phyloP scores from a whole-genome alignment of 176 grass and related monocot genomes.

The Coix lacrymajobi region DNA sequence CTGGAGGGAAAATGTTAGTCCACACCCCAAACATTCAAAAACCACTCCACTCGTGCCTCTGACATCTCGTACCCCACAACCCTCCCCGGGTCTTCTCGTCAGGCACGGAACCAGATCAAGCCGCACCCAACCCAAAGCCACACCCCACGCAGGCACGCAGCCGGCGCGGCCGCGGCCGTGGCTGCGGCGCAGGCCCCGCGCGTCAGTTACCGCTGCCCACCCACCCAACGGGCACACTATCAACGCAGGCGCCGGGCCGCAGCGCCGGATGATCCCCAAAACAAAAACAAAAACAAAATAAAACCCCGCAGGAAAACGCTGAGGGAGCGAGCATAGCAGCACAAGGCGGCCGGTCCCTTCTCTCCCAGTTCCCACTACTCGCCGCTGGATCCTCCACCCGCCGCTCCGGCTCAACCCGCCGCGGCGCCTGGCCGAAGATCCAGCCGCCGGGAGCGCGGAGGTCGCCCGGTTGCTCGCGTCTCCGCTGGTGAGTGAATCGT shows the following conservation, averaged over 20 bases:
- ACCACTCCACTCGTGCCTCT: not conserved
- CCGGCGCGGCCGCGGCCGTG: not conserved
- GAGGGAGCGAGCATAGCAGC: not conserved
- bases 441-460: not conserved
- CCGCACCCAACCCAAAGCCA: not conserved
- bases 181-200: slow-evolving; percentile 8
- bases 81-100: not conserved
- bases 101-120: not conserved
- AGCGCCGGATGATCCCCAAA: not conserved
- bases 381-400: slow-evolving; percentile 20
- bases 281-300: slow-evolving; percentile 5
- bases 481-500: not conserved
- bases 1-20: slow-evolving; percentile 4
- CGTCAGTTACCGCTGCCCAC: not conserved
- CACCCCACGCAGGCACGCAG: not conserved
- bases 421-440: slow-evolving; percentile 1
- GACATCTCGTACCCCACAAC: not conserved
- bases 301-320: not conserved
- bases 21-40: slow-evolving; percentile 23
- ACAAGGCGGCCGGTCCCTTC: slow-evolving; percentile 8
- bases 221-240: not conserved
- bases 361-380: not conserved
- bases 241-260: not conserved
- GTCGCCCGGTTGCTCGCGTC: not conserved
- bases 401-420: not conserved